phyloP scores from a whole-genome alignment of 495 filamentous ascomycete species.

The Chaetomium fimeti region DNA sequence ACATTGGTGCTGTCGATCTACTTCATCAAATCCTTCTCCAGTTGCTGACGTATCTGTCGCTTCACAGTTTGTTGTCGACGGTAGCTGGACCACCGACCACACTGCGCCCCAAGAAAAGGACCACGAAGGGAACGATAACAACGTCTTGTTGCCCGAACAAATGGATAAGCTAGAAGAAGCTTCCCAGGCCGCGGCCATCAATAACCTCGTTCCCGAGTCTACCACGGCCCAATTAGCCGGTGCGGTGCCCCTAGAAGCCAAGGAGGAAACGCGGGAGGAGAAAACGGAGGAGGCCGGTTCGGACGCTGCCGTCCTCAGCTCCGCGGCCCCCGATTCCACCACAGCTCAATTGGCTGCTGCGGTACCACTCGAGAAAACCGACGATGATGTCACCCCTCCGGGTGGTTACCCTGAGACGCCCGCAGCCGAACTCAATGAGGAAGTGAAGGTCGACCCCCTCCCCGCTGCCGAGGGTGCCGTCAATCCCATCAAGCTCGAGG shows the following conservation, averaged over 20 bases:
- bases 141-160: constrained; percentile 74
- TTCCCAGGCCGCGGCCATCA: constrained; percentile 50
- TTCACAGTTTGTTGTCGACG: constrained; percentile 85
- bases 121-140: constrained; percentile 77
- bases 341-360: constrained; percentile 39
- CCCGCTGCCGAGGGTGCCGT: constrained; percentile 74
- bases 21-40: not conserved
- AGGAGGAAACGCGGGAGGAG: not conserved
- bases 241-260: constrained; percentile 60
- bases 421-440: constrained; percentile 45
- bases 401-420: constrained; percentile 71
- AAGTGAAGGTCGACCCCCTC: constrained; percentile 67
- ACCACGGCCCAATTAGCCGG: constrained; percentile 71
- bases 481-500: constrained; percentile 74
- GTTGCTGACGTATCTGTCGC: constrained; percentile 23
- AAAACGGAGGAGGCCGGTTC: not conserved
- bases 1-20: not conserved
- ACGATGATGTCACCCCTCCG: not conserved
- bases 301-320: constrained; percentile 20
- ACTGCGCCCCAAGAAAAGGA: constrained; percentile 76
- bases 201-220: constrained; percentile 62
- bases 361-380: constrained; percentile 30
- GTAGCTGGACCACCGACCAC: constrained; percentile 77
- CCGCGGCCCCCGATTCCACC: constrained; percentile 38
- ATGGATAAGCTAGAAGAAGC: constrained; percentile 40